These are phyloP conservation scores for Buxus sempervirens DNA, from an alignment of 164 flowering plant species.

Conservation along the genomic window DNA sequence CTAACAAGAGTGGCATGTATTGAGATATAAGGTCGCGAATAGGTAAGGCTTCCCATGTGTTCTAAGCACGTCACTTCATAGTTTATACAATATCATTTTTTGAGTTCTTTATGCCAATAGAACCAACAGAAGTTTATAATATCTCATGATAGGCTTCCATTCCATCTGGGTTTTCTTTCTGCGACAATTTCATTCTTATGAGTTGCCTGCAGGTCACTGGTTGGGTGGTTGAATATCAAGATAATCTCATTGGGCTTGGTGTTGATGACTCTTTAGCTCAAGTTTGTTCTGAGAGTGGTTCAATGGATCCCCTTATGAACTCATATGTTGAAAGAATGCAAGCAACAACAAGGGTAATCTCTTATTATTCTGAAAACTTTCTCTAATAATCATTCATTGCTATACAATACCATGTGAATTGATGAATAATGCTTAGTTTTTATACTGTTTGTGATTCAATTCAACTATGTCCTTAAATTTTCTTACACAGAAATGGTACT, in stretches of 20 bases:
- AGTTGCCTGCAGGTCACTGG: constrained; percentile 71
- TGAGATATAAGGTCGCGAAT: too few relatives aligned
- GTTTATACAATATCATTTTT: too few relatives aligned
- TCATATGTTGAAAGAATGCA: constrained; percentile 98
- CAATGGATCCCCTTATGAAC: constrained; percentile 99
- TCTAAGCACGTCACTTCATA: too few relatives aligned
- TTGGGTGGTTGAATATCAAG: constrained; percentile 99
- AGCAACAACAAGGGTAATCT: constrained; percentile 55
- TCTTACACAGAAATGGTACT: constrained; percentile 81
- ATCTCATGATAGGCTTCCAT: not conserved
- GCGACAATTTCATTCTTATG: not conserved
- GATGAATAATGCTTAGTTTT: not conserved
- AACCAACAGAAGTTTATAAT: not conserved
- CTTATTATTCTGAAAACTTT: too few relatives aligned
- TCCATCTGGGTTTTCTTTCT: not conserved
- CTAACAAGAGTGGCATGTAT: too few relatives aligned
- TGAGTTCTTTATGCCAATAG: not conserved
- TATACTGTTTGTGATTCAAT: constrained; percentile 6
- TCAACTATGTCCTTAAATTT: constrained; percentile 4
- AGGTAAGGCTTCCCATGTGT: too few relatives aligned
- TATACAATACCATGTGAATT: not conserved
- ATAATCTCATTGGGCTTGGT: constrained; percentile 87
- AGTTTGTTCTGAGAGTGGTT: constrained; percentile 99
- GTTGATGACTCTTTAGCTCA: constrained; percentile 97
- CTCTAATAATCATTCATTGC: too few relatives aligned